A percentile compares a stretch with the other conserved stretches of the same genome.
These are phyloP conservation scores for Rauvolfia tetraphylla DNA, from an alignment of 257 asterid species.

Conservation along the genomic window DNA sequence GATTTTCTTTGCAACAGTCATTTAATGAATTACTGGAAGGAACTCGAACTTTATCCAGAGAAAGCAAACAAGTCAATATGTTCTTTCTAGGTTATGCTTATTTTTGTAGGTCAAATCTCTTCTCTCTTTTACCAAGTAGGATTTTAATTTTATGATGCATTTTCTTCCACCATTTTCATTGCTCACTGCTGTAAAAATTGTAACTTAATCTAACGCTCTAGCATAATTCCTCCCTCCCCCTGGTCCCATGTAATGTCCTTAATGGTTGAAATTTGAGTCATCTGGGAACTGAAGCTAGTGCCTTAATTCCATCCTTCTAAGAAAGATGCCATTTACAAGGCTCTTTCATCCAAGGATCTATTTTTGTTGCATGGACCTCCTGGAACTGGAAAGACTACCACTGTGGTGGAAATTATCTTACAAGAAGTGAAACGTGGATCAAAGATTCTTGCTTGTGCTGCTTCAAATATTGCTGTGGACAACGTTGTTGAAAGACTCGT, in stretches of 20 bases:
- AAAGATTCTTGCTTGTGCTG: conserved; percentile 93
- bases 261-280: background rate
- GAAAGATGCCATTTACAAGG: conserved; percentile 90
- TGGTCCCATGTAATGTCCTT: background rate
- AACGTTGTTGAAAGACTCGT: conserved; percentile 97
- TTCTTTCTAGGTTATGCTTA: too few species aligned
- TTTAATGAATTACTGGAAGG: background rate
- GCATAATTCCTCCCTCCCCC: background rate
- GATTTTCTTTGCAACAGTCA: background rate
- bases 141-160: background rate
- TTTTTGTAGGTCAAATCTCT: background rate
- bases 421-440: conserved; percentile 97
- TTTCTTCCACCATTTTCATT: background rate
- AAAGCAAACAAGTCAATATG: too few species aligned
- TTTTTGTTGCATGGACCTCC: conserved; percentile 99
- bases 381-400: conserved; percentile 99
- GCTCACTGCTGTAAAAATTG: background rate
- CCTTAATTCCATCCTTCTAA: conserved; percentile 20
- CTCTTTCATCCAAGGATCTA: conserved; percentile 86
- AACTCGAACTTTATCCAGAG: background rate
- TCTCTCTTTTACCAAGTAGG: background rate
- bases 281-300: conserved; percentile 27
- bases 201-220: background rate
- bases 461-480: conserved; percentile 98
- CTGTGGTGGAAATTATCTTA: conserved; percentile 86